Conservation (phyloP, 1,139 yeast genomes). For the Nematodospora anomalae region DNA sequence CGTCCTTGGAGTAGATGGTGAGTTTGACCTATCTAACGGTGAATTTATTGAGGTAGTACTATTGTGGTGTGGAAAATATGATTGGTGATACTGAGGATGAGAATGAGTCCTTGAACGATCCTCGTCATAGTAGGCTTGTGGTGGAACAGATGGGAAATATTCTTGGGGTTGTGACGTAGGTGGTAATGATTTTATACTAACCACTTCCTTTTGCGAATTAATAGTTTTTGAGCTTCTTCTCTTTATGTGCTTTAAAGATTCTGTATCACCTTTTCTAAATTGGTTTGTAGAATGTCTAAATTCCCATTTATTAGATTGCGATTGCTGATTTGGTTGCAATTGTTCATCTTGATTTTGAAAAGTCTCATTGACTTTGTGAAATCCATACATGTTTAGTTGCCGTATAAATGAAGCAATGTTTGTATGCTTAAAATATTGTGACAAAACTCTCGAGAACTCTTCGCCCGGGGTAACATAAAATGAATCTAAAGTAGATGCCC, state of each 20-base stretch:
- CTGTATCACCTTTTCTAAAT: conserved; percentile 65
- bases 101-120: neutral
- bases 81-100: neutral
- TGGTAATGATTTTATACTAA: conserved; percentile 35
- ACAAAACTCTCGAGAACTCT: conserved; percentile 60
- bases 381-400: conserved; percentile 78
- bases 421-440: conserved; percentile 73
- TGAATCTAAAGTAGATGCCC: conserved; percentile 39
- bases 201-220: conserved; percentile 42
- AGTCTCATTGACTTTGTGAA: conserved; percentile 62
- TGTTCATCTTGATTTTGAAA: conserved; percentile 22
- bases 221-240: conserved; percentile 62
- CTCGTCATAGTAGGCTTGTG: neutral
- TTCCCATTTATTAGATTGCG: conserved; percentile 50
- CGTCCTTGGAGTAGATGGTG: conserved; percentile 6
- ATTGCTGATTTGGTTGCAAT: conserved; percentile 9
- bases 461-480: conserved; percentile 51
- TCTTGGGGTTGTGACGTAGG: conserved; percentile 28
- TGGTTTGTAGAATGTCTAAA: conserved; percentile 66
- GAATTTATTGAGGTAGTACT: conserved; percentile 5
- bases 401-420: conserved; percentile 79
- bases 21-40: conserved; percentile 5
- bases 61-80: conserved; percentile 5
- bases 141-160: neutral
- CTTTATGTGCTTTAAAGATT: conserved; percentile 57